A percentile compares a stretch with the other conserved stretches of the same genome.
These are phyloP conservation scores for Hepatocystis sp. DNA, from an alignment of 169 alveolate genomes.

Conservation along the genomic window DNA sequence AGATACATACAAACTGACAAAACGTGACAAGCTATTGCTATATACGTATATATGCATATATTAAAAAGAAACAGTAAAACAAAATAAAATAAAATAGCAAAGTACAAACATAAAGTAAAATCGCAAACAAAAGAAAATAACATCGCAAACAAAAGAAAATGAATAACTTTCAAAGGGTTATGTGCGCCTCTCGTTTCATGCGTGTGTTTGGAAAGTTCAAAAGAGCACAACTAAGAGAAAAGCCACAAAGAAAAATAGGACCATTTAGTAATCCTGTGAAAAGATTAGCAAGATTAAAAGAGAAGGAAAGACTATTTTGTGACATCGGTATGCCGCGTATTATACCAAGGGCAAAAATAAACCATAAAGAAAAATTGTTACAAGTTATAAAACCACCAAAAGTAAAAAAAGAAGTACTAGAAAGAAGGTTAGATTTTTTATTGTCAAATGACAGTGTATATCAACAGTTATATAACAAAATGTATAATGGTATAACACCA, in stretches of 20 bases:
- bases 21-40: too few species aligned
- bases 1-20: too few species aligned
- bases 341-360: conserved; percentile 82
- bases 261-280: conserved; percentile 87
- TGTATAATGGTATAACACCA: conserved; percentile 88
- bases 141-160: too few species aligned
- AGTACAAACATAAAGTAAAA: too few species aligned
- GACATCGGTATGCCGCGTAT: conserved; percentile 85
- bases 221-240: conserved; percentile 89
- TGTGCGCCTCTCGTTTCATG: conserved; percentile 80
- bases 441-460: conserved; percentile 83
- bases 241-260: conserved; percentile 86
- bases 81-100: too few species aligned
- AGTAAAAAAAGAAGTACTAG: conserved; percentile 83
- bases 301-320: conserved; percentile 85
- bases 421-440: conserved; percentile 85
- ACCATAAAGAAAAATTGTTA: conserved; percentile 65
- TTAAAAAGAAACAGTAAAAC: too few species aligned
- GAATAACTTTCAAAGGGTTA: conserved; percentile 70
- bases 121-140: too few species aligned
- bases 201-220: conserved; percentile 83
- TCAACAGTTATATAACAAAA: conserved; percentile 85
- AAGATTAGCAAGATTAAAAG: conserved; percentile 84
- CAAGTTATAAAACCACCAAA: conserved; percentile 83
- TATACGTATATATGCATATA: too few species aligned